Evolutionary conservation across 169 alveolate genomes (phyloP), one percentile per base, ranked within the genome.

Genomic region (Babesia gibsoni): DNA sequence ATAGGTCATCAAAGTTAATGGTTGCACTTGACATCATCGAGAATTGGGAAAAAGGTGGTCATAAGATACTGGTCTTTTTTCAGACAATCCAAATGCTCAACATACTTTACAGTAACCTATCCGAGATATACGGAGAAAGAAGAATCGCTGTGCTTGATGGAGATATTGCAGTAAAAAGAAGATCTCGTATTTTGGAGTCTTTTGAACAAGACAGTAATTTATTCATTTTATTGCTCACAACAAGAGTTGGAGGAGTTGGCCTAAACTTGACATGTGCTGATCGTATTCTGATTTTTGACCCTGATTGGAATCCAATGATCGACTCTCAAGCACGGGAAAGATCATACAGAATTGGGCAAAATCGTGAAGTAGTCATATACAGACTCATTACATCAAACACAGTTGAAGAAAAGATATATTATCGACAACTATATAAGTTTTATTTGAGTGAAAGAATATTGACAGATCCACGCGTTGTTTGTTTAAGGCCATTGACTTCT

Each of bases 201-300:
- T 96, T 95, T 70, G 82, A 73, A 49, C 93, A 91, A 27, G 87
- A 89, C 39, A 86, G 95, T 35, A 83, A 92, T 33, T 91, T 90
- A 64, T 92, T 93, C 77, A 84, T 96, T 8, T 94, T 97, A 83
- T 69, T 97, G 41, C 83, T 95, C 18, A 91, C 98, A 16, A 97
- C 99, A 0, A 81, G 98, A 69, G 99, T 98, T 16, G 99, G 99
- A 5, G 99, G 99, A 1, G 90, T 97, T 4, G 99, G 99, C 14
- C 88, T 97, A 18, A 97, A 96, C 82, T 81, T 97, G 56, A 94
- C 98, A 61, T 90, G 98, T 23, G 98, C 98, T 7, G 96, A 94
- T 87, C 94, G 96, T 35, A 98, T 97, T 18, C 88, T 97, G 25
- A 83, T 96, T 14, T 97, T 93, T 82, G 99, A 97, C 64, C 93